phyloP scores from a whole-genome alignment of 2,329 filamentous ascomycete species.

The Tolypocladium inflatum region DNA sequence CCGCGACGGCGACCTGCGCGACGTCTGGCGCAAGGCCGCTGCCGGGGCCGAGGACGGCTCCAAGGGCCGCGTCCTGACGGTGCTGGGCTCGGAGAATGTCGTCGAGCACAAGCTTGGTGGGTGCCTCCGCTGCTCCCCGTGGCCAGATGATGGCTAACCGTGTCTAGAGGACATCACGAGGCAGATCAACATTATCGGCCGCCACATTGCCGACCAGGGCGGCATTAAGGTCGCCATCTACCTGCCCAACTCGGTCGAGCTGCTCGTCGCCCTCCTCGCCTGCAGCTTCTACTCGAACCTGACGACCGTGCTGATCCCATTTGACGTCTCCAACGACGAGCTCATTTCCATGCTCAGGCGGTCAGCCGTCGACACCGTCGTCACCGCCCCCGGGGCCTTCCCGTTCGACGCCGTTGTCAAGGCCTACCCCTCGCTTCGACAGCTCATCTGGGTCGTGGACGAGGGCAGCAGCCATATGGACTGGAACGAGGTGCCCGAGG shows the following conservation, averaged over 20 bases:
- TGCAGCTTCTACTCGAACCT: slow-evolving; percentile 77
- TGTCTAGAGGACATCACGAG: slow-evolving; percentile 58
- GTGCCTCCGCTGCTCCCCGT: not conserved
- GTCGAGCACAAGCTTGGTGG: slow-evolving; percentile 60
- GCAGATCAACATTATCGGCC: slow-evolving; percentile 81
- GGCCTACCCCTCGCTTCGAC: slow-evolving; percentile 59
- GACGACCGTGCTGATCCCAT: slow-evolving; percentile 76
- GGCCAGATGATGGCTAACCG: slow-evolving; percentile 4
- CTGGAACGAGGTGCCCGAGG: slow-evolving; percentile 82
- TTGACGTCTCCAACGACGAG: slow-evolving; percentile 60
- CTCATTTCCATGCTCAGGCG: slow-evolving; percentile 64
- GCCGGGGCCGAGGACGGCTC: slow-evolving; percentile 55
- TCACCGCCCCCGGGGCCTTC: slow-evolving; percentile 80
- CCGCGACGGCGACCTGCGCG: slow-evolving; percentile 79
- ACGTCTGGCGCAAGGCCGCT: slow-evolving; percentile 74
- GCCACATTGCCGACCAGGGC: slow-evolving; percentile 61
- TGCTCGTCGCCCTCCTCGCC: slow-evolving; percentile 73
- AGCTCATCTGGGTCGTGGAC: slow-evolving; percentile 88
- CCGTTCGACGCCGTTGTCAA: slow-evolving; percentile 66
- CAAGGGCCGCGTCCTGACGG: slow-evolving; percentile 66
- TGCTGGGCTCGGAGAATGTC: slow-evolving; percentile 66
- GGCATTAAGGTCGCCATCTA: slow-evolving; percentile 78
- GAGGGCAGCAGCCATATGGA: slow-evolving; percentile 86
- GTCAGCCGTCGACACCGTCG: slow-evolving; percentile 68
- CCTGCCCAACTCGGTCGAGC: slow-evolving; percentile 86